Base-by-base conservation (phyloP, 192 early-diverging fungal species). In the Coemansia sp. region DNA sequence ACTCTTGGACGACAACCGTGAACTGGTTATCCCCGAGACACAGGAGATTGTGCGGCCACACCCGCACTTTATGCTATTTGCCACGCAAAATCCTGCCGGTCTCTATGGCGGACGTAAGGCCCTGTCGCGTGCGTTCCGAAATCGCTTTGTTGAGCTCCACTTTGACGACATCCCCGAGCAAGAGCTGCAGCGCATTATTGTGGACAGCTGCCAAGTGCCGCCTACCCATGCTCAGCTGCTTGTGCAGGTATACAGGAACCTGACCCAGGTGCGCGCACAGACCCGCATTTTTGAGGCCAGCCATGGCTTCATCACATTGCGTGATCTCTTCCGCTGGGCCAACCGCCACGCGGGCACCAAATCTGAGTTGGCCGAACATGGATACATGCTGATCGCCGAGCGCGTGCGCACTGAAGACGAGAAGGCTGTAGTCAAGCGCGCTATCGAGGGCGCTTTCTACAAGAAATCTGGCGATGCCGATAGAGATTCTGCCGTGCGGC, bases 1-100 rank as follows among this genome's bases (percentile, higher is more conserved):
- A 15, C 73, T 99, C 40, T 66, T 99, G 23, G 97, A 99, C 65
- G 97, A 99, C 52, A 99, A 99, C 69, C 80, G 97, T 34, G 97
- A 99, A 74, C 78, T 99, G 30, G 78, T 93, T 3, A 90, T 99
- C 35, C 91, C 94, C 6, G 97, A 99, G 72, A 99, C 94, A 5
- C 91, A 94, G 49, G 89, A 95, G 74, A 64, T 88, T 24, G 86
- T 99, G 29, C 85, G 86, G 14, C 97, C 97, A 27, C 95, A 99
- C 50, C 87, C 87, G 34, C 81, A 91, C 53, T 99, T 99, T 67
- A 92, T 92, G 89, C 81, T 99, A 10, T 99, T 99, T 79, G 97
- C 97, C 20, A 99, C 97, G 17, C 97, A 99, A 68, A 99, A 99
- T 65, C 97, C 97, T 4, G 86, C 97, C n/a, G 95, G 95, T 5